Conservation (phyloP, 768 basidiomycete genomes). For the Macrolepiota dolichaula region DNA sequence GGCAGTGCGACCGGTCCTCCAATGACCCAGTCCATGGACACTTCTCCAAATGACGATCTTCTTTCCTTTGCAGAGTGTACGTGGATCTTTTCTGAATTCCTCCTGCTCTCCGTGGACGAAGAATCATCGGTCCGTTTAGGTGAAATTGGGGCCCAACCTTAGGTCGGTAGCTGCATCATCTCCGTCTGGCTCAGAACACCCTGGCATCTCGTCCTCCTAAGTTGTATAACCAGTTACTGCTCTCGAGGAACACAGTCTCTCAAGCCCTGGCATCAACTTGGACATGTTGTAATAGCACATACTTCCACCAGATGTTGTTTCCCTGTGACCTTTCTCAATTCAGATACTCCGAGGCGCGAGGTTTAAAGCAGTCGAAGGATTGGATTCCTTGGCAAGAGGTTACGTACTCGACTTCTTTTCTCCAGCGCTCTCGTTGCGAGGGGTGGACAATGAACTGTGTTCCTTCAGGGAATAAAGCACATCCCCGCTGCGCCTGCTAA, state of each 20-base stretch:
- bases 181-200: constrained; percentile 7
- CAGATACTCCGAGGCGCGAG: constrained; percentile 11
- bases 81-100: not conserved
- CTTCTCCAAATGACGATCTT: constrained; percentile 6
- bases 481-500: not conserved
- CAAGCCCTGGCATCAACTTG: not conserved
- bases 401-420: constrained; percentile 11
- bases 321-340: not conserved
- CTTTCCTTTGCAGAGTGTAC: constrained; percentile 5
- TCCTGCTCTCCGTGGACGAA: constrained; percentile 13
- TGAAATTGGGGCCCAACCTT: constrained; percentile 11
- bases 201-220: not conserved
- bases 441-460: not conserved
- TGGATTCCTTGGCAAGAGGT: constrained; percentile 7
- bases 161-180: constrained; percentile 1
- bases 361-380: not conserved
- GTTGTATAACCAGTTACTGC: constrained; percentile 7
- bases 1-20: constrained; percentile 10
- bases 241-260: not conserved
- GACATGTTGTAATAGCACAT: constrained; percentile 8
- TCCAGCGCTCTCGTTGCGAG: constrained; percentile 11
- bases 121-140: constrained; percentile 8
- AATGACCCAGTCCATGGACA: constrained; percentile 12
- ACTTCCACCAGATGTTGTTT: not conserved
- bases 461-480: not conserved